Conservation (phyloP, 1,139 yeast species). For the Debaryomyces singareniensis region DNA sequence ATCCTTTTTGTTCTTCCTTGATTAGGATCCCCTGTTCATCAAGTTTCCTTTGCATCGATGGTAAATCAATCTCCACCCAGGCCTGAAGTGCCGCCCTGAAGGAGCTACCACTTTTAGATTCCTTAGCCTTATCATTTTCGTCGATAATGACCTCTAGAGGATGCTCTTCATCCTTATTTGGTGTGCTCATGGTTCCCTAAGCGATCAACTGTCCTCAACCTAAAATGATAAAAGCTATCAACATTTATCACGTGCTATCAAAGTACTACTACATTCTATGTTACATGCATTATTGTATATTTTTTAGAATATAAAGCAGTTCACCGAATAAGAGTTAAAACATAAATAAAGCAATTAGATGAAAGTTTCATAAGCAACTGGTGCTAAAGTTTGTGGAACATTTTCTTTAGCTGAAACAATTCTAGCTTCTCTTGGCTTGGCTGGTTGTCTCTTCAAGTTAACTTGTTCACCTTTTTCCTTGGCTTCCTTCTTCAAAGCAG, state of each 20-base stretch:
- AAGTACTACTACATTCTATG: background rate
- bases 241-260: background rate
- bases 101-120: conserved; percentile 1
- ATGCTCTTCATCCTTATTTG: background rate
- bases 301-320: background rate
- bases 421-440: conserved; percentile 91
- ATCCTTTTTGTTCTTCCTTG: conserved; percentile 61
- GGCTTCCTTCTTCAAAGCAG: conserved; percentile 90
- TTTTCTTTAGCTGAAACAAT: conserved; percentile 71
- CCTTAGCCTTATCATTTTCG: background rate
- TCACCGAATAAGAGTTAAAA: background rate
- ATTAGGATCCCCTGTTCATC: conserved; percentile 74
- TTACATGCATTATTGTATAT: background rate
- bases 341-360: conserved; percentile 48
- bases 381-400: conserved; percentile 96
- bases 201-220: background rate
- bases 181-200: background rate
- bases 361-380: conserved; percentile 99
- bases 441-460: conserved; percentile 97
- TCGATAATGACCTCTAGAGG: background rate
- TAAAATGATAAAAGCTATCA: background rate
- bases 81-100: conserved; percentile 49
- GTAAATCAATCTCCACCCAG: conserved; percentile 73
- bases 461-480: conserved; percentile 90
- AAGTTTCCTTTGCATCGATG: conserved; percentile 59